Evolutionary conservation across 805 yeast genomes (phyloP), one percentile per base, ranked within the genome.

Genomic region (Cyberlindnera misumaiensis): DNA sequence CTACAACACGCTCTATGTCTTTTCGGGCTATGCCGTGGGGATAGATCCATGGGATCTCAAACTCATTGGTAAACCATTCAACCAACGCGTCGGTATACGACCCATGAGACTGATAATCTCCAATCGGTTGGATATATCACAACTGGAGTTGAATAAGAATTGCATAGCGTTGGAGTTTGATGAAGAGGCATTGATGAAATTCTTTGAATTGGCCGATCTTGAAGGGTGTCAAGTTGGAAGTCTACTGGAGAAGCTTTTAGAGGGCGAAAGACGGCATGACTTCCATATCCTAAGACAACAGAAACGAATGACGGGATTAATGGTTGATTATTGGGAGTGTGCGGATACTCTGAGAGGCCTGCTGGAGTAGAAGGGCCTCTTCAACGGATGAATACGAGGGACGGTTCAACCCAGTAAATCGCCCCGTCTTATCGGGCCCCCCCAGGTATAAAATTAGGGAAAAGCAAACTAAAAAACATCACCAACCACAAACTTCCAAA

Each of bases 21-120:
- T 49, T 26, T 3, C 17, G 4, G 54, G 51, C 1, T 48, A 38
- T 16, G 32, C 43, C 2, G 32, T 48, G 24, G 51, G 51, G 3
- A 35, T 43, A 11, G 42, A 42, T 4, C 54, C 52, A 12, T 13
- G 12, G 0, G 31, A 40, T 18, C 31, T 44, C 10, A 12, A 29
- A 20, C 27, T 44, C 1, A 27, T 49, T 36, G 52, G 51, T 3
- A 40, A 30, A 13, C 30, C 52, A n/a, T 49, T 35, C 20, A 26
- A 44, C 3, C 38, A 39, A 4, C 16, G 39, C 11, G 28, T 39
- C 3, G 38, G 27, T 9, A 28, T 40, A 4, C 43, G 43, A 3
- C 47, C 39, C 28, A 48, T 49, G 30, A 40, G 43, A 26, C 13
- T 49, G 10, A 17, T 44, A 1, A 41, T 49, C n/a, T 44, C 53